Base-by-base conservation (phyloP, 805 yeast genomes). In the Cyberlindnera nakhonratchasimensis region DNA sequence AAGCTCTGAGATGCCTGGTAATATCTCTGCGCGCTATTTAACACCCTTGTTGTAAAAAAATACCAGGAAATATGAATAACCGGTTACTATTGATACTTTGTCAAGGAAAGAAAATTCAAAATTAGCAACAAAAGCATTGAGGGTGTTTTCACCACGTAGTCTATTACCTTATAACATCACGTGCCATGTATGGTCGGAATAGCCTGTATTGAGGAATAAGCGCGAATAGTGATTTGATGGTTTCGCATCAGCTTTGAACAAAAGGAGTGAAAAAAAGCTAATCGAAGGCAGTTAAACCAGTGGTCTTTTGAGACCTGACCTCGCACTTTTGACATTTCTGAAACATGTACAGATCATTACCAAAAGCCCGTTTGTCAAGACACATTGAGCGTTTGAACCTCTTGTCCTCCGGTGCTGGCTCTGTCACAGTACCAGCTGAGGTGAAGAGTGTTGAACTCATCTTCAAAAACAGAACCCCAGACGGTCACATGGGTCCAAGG, bases 401-500 rank as follows among this genome's bases (percentile, higher is more conserved):
- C 37, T 67, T 79, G 23, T 69, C 80, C 13, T 79, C 78, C 25
- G 75, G 69, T 38, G 60, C 71, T 13, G 62, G 65, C 34, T 68
- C 73, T 1, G 64, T 55, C 45, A 58, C 42, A 58, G 68, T 58
- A 60, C 76, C 57, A 56, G 39, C 63, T 43, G 58, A 49, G 45
- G 58, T 70, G 37, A 52, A 57, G 29, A 66, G 67, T 42, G 55
- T 83, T 28, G 81, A 80, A 52, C 55, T 83, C 40, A 57, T 75
- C 19, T 71, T 83, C 57, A 79, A 78, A 51, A 66, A 59, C 38
- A 63, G 62, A 35, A 67, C 67, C 47, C 63, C 69, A 23, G 61
- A 69, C 49, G 83, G 86, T 2, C 80, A 82, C 53, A 70, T 74
- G 65, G 90, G 90, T 2, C 75, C 85, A 42, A 55, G 48, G 55